Evolutionary conservation across 2,329 filamentous ascomycete species (phyloP).

Genomic region (Xylariaceae sp.): DNA sequence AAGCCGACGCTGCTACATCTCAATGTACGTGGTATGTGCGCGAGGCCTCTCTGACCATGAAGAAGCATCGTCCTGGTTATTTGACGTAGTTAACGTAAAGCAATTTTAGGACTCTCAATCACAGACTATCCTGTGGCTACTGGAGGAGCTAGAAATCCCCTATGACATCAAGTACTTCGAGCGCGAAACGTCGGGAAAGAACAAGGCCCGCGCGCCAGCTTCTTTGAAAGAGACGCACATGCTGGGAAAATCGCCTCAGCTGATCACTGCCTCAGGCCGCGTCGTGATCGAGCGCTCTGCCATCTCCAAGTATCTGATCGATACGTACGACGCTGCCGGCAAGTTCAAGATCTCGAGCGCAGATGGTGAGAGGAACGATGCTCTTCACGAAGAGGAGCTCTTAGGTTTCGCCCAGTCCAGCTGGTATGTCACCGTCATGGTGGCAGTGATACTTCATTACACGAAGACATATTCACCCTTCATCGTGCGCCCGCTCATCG

Average conservation of each 20-base stretch:
- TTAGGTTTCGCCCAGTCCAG: conserved; percentile 14
- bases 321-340: conserved; percentile 18
- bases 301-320: conserved; percentile 20
- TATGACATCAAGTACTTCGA: conserved; percentile 18
- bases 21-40: conserved; percentile 11
- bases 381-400: conserved; percentile 18
- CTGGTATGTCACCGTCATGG: conserved; percentile 9
- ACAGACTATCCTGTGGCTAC: conserved; percentile 20
- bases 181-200: conserved; percentile 7
- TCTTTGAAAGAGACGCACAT: conserved; percentile 20
- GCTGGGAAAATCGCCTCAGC: conserved; percentile 20
- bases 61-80: background rate
- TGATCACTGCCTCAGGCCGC: conserved; percentile 16
- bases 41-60: too few relatives aligned
- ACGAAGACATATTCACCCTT: conserved; percentile 13
- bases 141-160: conserved; percentile 22
- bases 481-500: conserved; percentile 14
- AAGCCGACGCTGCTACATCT: conserved; percentile 16
- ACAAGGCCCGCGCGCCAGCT: conserved; percentile 14
- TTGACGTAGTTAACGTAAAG: background rate
- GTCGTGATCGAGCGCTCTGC: conserved; percentile 19
- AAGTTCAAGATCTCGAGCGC: conserved; percentile 14
- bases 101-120: conserved; percentile 17
- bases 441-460: conserved; percentile 11
- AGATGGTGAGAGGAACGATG: conserved; percentile 14